Evolutionary conservation across 208 protist genomes (phyloP).

Genomic region (Endotrypanum monterogeii): DNA sequence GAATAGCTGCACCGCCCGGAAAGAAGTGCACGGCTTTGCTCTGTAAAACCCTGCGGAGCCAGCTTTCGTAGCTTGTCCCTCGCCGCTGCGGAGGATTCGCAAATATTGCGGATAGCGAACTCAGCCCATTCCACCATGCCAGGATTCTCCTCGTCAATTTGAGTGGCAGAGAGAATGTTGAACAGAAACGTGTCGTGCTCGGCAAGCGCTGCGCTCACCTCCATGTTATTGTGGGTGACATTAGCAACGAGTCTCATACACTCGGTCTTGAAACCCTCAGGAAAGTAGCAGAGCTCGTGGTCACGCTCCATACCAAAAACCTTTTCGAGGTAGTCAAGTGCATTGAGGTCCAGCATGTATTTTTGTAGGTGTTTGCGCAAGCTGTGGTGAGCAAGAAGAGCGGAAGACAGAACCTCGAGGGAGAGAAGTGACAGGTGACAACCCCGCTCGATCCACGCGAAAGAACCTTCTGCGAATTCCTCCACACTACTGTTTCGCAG

Average conservation of each 20-base stretch:
- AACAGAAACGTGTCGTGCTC: constrained; percentile 47
- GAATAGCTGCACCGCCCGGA: constrained; percentile 44
- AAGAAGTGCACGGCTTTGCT: constrained; percentile 56
- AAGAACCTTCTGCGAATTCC: constrained; percentile 75
- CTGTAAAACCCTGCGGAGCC: constrained; percentile 41
- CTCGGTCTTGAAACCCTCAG: constrained; percentile 75
- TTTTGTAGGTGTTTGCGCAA: constrained; percentile 54
- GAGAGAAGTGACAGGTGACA: constrained; percentile 57
- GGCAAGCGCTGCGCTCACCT: constrained; percentile 39
- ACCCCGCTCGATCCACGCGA: constrained; percentile 71
- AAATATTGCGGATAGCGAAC: constrained; percentile 89
- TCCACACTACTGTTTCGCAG: constrained; percentile 75
- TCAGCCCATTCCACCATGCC: constrained; percentile 89
- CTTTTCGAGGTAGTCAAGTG: constrained; percentile 57
- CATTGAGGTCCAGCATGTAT: constrained; percentile 55
- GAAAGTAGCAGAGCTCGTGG: constrained; percentile 77
- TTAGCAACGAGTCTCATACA: constrained; percentile 81
- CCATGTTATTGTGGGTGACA: constrained; percentile 53
- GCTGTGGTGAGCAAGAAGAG: constrained; percentile 45
- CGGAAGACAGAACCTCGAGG: constrained; percentile 64
- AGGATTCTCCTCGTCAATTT: constrained; percentile 90
- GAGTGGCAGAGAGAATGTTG: constrained; percentile 64
- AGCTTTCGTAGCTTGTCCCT: constrained; percentile 65
- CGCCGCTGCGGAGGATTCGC: constrained; percentile 46
- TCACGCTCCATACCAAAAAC: constrained; percentile 67